A percentile compares a stretch with the other conserved stretches of the same genome.
phyloP scores from a whole-genome alignment of 495 filamentous ascomycete species.

The Cercophora scortea region DNA sequence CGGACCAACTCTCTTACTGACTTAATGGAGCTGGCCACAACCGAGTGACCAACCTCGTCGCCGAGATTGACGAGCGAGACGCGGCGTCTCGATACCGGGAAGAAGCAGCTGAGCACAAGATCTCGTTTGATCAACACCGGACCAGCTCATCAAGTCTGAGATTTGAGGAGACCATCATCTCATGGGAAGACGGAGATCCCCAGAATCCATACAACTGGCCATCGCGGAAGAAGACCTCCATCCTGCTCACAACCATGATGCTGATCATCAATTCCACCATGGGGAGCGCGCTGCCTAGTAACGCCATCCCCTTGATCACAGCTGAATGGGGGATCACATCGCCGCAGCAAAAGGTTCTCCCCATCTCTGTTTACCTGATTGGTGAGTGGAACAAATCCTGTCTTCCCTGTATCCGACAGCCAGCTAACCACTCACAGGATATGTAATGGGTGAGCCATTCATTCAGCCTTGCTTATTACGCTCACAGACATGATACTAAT shows the following conservation, averaged over 20 bases:
- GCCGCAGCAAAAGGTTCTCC: conserved; percentile 54
- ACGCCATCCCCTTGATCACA: conserved; percentile 50
- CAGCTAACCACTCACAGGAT: conserved; percentile 6
- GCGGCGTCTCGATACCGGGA: conserved; percentile 24
- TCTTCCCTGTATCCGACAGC: background rate
- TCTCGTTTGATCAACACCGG: background rate
- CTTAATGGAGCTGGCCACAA: background rate
- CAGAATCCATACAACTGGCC: conserved; percentile 54
- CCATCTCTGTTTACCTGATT: conserved; percentile 66
- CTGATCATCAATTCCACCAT: conserved; percentile 71
- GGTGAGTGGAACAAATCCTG: conserved; percentile 22
- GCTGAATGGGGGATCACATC: conserved; percentile 51
- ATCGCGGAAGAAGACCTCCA: conserved; percentile 47
- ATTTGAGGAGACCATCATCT: conserved; percentile 31
- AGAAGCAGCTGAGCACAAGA: conserved; percentile 26
- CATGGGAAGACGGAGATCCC: conserved; percentile 41
- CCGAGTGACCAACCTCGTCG: conserved; percentile 13
- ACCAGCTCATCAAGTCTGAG: conserved; percentile 6
- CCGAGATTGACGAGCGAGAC: conserved; percentile 29
- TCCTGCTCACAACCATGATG: conserved; percentile 50
- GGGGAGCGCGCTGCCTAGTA: conserved; percentile 58
- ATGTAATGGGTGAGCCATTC: conserved; percentile 12
- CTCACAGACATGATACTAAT: background rate
- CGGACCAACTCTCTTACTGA: too few relatives aligned
- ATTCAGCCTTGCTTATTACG: background rate